Base-by-base conservation (phyloP, 1,284 basidiomycete species). In the Ustilago trichophora region DNA sequence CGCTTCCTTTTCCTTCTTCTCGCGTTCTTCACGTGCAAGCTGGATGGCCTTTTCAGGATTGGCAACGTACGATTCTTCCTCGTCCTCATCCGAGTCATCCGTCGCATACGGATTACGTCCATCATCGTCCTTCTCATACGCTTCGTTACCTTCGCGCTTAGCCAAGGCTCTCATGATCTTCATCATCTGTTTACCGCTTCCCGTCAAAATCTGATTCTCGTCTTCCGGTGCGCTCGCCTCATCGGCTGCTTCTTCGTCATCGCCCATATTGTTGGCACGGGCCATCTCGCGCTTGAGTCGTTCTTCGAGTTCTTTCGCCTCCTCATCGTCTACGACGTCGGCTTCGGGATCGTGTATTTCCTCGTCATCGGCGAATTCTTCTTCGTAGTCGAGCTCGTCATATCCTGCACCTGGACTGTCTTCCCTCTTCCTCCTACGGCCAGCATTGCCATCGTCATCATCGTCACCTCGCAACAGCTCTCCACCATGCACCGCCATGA, bases 331-430 rank as follows among this genome's bases (percentile, higher is more conserved):
- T 16, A 48, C 73, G 6, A 64, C 54, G 33, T 70, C 60, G 6
- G 64, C 71, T 32, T 60, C 67, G 4, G 57, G 58, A 42, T 70
- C 65, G 32, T 67, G 50, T 29, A 45, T 52, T 50, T 73, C 79
- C 31, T 81, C 79, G 49, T 81, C 79, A 47, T 81, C 79, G 25
- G 77, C 76, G 65, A 80, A 80, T 13, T 76, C 71, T 47, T 81
- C 79, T 35, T 80, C 69, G 44, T 63, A 81, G 54, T 77, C 79
- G 18, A 80, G 53, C 52, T 81, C 79, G 52, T 72, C 79, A 45
- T 75, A 78, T 13, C 58, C 65, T 22, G 54, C 65, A 24, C 58
- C 58, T 0, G 58, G 50, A 27, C 65, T 68, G 29, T 68, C 65
- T 29, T 62, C 58, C 15, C 67, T 33, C 52, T 65, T 70, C 12